These are phyloP conservation scores for Saturnispora kantuleensis DNA, from an alignment of 805 yeast genomes.

Conservation along the genomic window DNA sequence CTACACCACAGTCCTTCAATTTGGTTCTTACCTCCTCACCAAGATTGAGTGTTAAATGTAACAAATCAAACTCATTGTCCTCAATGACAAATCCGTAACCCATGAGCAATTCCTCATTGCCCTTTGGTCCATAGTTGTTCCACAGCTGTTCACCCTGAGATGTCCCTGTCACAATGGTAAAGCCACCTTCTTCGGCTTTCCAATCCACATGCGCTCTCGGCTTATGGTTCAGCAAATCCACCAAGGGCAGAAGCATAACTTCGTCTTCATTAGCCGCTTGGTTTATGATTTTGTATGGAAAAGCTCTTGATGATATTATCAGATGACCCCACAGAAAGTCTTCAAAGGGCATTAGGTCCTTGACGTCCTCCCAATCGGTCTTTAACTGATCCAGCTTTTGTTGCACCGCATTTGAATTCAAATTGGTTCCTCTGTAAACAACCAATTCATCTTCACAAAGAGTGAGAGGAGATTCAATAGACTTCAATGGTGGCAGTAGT, in stretches of 20 bases:
- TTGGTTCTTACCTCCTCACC: background rate
- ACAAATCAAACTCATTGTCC: conserved; percentile 45
- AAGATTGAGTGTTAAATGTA: conserved; percentile 48
- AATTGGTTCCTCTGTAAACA: conserved; percentile 26
- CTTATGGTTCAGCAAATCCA: conserved; percentile 72
- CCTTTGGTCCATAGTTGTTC: conserved; percentile 83
- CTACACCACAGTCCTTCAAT: conserved; percentile 15
- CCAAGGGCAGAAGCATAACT: conserved; percentile 61
- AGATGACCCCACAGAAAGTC: conserved; percentile 67
- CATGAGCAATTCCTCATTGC: conserved; percentile 71
- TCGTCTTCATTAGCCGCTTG: conserved; percentile 13
- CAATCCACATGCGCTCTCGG: conserved; percentile 55
- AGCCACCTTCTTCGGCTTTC: conserved; percentile 27
- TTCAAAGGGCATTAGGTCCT: conserved; percentile 29
- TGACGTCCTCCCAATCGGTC: conserved; percentile 40
- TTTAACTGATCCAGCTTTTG: conserved; percentile 34
- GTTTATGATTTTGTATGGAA: conserved; percentile 55
- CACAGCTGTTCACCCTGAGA: conserved; percentile 28
- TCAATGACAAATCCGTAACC: conserved; percentile 72
- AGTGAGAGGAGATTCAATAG: conserved; percentile 51
- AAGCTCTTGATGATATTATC: conserved; percentile 69
- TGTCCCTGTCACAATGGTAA: conserved; percentile 31
- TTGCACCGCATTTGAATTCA: conserved; percentile 54
- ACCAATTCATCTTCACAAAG: conserved; percentile 43
- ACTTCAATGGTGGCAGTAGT: conserved; percentile 33